Evolutionary conservation across 2,329 filamentous ascomycete genomes (phyloP).

Genomic region (Venturiaceae sp.): DNA sequence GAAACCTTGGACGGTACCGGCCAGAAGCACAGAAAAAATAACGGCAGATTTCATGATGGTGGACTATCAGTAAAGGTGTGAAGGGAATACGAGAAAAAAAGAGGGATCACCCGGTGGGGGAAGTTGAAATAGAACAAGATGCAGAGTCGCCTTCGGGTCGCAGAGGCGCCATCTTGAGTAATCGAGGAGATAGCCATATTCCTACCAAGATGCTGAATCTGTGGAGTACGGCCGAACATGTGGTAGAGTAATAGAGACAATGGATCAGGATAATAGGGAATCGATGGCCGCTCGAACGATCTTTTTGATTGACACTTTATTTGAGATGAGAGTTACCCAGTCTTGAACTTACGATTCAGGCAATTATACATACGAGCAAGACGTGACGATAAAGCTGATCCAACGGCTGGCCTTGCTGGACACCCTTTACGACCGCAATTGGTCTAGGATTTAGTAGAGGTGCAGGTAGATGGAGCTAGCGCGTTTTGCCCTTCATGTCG

Average conservation of each 20-base stretch:
- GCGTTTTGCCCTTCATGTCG: not conserved
- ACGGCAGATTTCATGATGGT: not conserved
- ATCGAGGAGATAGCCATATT: not conserved
- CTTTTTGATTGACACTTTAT: not conserved
- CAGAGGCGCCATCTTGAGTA: not conserved
- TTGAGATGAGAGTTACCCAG: not conserved
- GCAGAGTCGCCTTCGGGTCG: not conserved
- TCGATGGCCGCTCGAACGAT: not conserved
- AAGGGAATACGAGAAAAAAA: not conserved
- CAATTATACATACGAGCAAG: not conserved
- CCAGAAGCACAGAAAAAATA: conserved; percentile 1
- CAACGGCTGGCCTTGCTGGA: not conserved
- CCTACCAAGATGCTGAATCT: not conserved
- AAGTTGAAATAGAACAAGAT: not conserved
- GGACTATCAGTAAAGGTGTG: not conserved
- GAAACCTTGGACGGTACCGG: not conserved
- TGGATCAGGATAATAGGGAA: not conserved
- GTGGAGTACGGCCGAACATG: not conserved
- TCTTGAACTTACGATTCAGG: not conserved
- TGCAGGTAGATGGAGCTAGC: not conserved
- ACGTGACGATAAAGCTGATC: not conserved
- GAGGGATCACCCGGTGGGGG: not conserved
- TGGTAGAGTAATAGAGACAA: not conserved
- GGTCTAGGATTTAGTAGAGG: not conserved
- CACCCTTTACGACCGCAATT: not conserved